A percentile compares a stretch with the other conserved stretches of the same genome.
Evolutionary conservation across 31 red algal genomes (phyloP).

Genomic region (Asparagopsis taxiformis): DNA sequence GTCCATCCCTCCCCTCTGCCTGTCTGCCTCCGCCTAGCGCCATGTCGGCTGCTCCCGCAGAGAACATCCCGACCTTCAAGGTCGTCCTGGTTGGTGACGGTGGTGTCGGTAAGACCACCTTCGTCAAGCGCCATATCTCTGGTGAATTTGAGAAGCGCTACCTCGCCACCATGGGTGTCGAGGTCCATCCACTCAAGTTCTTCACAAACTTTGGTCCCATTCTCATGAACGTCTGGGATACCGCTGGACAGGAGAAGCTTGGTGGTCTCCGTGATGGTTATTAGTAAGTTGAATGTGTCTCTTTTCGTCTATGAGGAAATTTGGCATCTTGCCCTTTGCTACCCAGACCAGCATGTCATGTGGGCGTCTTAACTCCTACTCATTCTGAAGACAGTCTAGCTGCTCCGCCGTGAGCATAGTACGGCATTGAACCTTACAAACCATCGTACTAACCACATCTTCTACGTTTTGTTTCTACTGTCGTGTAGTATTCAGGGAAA

Average conservation of each 20-base stretch:
- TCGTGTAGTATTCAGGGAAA: constrained; percentile 92
- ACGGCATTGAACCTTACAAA: neutral
- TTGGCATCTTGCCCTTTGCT: constrained; percentile 7
- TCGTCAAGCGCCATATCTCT: constrained; percentile 98
- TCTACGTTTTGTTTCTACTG: constrained; percentile 9
- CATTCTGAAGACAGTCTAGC: constrained; percentile 58
- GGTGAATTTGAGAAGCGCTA: constrained; percentile 99
- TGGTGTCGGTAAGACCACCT: constrained; percentile 99
- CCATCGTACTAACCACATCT: constrained; percentile 1
- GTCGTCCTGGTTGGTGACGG: constrained; percentile 99
- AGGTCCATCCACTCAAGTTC: constrained; percentile 99
- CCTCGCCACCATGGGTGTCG: constrained; percentile 98
- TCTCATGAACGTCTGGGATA: constrained; percentile 99
- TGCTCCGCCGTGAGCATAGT: neutral
- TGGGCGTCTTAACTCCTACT: constrained; percentile 60
- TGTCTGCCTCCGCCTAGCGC: neutral
- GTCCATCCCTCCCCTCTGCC: too few species aligned
- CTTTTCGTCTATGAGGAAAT: constrained; percentile 15
- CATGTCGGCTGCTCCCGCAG: constrained; percentile 23
- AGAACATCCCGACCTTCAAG: constrained; percentile 94
- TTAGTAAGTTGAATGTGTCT: constrained; percentile 83
- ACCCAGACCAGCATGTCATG: constrained; percentile 7
- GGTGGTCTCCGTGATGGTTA: constrained; percentile 99
- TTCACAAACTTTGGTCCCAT: constrained; percentile 99
- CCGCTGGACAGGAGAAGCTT: constrained; percentile 99